phyloP scores from a whole-genome alignment of 2,329 filamentous ascomycete species.

The Penicillium sp. region DNA sequence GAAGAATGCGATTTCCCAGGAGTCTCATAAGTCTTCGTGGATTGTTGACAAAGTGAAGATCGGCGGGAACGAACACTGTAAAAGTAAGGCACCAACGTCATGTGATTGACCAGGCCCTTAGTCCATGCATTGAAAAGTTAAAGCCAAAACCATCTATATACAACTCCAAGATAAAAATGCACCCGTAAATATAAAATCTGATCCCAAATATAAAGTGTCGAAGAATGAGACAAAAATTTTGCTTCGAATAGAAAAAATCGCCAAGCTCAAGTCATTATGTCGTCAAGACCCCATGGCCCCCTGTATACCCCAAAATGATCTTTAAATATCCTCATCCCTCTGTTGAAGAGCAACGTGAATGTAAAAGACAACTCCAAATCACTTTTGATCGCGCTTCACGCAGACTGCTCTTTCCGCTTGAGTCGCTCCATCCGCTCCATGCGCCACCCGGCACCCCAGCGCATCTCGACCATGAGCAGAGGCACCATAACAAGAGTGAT shows the following conservation, averaged over 20 bases:
- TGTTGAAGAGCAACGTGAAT: not conserved
- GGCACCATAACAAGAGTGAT: conserved; percentile 25
- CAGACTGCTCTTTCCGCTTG: conserved; percentile 7
- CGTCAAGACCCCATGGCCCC: conserved; percentile 1
- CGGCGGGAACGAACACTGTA: not conserved
- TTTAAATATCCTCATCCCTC: not conserved
- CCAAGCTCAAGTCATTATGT: conserved; percentile 9
- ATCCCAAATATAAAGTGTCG: no score
- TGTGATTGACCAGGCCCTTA: not conserved
- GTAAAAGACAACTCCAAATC: not conserved
- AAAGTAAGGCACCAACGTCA: not conserved
- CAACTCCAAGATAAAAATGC: not conserved
- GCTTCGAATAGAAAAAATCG: not conserved
- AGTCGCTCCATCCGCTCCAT: conserved; percentile 20
- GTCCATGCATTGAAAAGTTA: not conserved
- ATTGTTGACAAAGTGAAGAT: not conserved
- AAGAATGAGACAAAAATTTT: not conserved
- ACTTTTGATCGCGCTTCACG: not conserved
- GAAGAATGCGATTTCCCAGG: not conserved
- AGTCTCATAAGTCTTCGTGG: not conserved
- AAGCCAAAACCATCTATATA: conserved; percentile 1
- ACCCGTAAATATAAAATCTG: not conserved
- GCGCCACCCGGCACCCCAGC: conserved; percentile 28
- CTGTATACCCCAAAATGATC: not conserved
- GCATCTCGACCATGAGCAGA: conserved; percentile 25